phyloP scores from a whole-genome alignment of 371 early-diverging fungal genomes.

The Neoconidiobolus thromboides region DNA sequence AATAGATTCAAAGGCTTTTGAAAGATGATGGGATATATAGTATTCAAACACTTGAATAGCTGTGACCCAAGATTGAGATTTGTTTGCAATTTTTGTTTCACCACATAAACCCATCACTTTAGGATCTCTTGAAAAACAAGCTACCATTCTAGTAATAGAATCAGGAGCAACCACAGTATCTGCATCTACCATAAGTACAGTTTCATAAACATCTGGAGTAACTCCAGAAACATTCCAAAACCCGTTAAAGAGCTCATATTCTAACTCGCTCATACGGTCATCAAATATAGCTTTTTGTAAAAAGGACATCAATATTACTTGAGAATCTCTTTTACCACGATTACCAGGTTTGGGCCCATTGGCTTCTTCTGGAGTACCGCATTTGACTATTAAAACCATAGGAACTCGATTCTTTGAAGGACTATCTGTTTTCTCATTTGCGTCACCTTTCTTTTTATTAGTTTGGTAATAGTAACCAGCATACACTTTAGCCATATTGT shows the following conservation, averaged over 20 bases:
- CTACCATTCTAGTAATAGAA: slow-evolving; percentile 36
- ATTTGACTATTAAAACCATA: slow-evolving; percentile 33
- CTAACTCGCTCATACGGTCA: slow-evolving; percentile 58
- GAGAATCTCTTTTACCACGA: slow-evolving; percentile 79
- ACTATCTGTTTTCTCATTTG: too few relatives aligned
- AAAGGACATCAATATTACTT: slow-evolving; percentile 70
- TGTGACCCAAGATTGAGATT: slow-evolving; percentile 21
- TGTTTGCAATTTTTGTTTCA: slow-evolving; percentile 52
- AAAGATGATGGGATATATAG: slow-evolving; percentile 86
- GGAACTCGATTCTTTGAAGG: slow-evolving; percentile 10
- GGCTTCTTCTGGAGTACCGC: slow-evolving; percentile 25
- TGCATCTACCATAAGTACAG: slow-evolving; percentile 59
- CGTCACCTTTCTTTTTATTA: not conserved
- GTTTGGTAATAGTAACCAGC: slow-evolving; percentile 53
- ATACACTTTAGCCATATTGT: slow-evolving; percentile 91
- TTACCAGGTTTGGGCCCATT: slow-evolving; percentile 39
- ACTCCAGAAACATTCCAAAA: slow-evolving; percentile 34
- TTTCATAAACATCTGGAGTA: slow-evolving; percentile 40
- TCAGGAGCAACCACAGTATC: slow-evolving; percentile 43
- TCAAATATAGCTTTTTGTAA: slow-evolving; percentile 47
- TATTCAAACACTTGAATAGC: slow-evolving; percentile 62
- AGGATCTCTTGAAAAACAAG: slow-evolving; percentile 36
- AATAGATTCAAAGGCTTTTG: slow-evolving; percentile 85
- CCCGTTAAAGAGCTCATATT: slow-evolving; percentile 52
- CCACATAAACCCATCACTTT: slow-evolving; percentile 55